phyloP scores from a whole-genome alignment of 2,329 filamentous ascomycete species.

The Mycocentrospora acerina region DNA sequence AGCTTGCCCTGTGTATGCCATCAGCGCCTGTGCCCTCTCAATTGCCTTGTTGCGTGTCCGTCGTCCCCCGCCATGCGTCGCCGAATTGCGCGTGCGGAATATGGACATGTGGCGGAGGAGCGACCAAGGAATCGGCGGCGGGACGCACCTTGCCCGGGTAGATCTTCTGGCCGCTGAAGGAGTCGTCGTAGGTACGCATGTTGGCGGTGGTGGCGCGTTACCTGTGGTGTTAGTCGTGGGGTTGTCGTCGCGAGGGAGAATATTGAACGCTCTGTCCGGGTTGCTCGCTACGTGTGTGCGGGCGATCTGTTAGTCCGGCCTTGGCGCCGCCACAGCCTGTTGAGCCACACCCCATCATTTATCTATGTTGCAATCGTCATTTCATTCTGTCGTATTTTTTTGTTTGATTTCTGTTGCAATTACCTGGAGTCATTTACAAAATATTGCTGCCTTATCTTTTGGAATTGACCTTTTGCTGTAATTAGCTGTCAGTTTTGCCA shows the following conservation, averaged over 20 bases:
- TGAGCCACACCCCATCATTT: too few species aligned
- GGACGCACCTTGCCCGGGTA: constrained; percentile 74
- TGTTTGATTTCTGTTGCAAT: too few species aligned
- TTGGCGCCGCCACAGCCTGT: constrained; percentile 9
- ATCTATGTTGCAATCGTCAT: too few species aligned
- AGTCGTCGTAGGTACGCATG: constrained; percentile 78
- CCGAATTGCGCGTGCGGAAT: constrained; percentile 18
- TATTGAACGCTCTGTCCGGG: constrained; percentile 26
- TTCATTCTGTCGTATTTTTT: too few species aligned
- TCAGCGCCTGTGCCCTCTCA: constrained; percentile 28
- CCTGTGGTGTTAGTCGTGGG: constrained; percentile 41
- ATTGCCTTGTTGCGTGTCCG: constrained; percentile 7
- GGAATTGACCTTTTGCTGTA: too few species aligned
- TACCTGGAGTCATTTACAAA: too few species aligned
- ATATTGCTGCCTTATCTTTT: too few species aligned
- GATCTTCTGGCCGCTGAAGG: constrained; percentile 76
- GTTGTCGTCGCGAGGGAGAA: constrained; percentile 33
- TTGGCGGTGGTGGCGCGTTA: constrained; percentile 53
- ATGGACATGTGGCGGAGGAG: constrained; percentile 24
- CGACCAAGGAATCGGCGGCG: constrained; percentile 12
- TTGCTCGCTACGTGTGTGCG: constrained; percentile 19
- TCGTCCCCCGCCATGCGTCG: constrained; percentile 13
- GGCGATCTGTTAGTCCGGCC: constrained; percentile 15
- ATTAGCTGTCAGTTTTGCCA: too few species aligned
- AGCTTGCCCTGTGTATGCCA: constrained; percentile 79